Conservation (phyloP, 768 basidiomycete genomes). For the Obba rivulosa region DNA sequence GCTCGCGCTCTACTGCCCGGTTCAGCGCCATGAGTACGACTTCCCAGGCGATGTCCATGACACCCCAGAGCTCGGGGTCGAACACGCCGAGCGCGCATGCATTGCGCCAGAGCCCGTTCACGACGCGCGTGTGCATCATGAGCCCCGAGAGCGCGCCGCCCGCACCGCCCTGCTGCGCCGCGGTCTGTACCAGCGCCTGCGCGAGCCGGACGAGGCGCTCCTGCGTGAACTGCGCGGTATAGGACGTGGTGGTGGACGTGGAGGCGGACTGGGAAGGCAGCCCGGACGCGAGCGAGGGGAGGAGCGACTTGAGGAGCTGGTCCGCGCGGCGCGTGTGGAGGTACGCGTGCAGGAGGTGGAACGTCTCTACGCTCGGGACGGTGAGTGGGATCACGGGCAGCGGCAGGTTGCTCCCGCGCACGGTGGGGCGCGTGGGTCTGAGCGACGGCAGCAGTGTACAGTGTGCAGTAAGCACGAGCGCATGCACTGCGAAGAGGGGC, state of each 20-base stretch:
- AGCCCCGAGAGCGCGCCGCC: slow-evolving; percentile 26
- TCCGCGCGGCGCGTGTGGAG: slow-evolving; percentile 58
- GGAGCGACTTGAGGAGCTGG: slow-evolving; percentile 45
- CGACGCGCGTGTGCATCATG: slow-evolving; percentile 28
- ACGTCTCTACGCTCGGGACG: slow-evolving; percentile 59
- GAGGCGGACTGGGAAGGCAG: slow-evolving; percentile 15
- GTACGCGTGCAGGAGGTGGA: slow-evolving; percentile 54
- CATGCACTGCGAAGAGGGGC: slow-evolving; percentile 62
- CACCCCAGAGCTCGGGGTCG: slow-evolving; percentile 41
- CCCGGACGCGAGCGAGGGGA: slow-evolving; percentile 25
- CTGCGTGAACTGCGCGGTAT: slow-evolving; percentile 21
- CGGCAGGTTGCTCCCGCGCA: slow-evolving; percentile 26
- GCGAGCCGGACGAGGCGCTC: slow-evolving; percentile 20
- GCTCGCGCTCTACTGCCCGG: slow-evolving; percentile 15
- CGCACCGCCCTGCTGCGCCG: slow-evolving; percentile 17
- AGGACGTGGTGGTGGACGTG: slow-evolving; percentile 8
- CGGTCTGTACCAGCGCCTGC: slow-evolving; percentile 19
- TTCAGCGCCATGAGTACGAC: slow-evolving; percentile 38
- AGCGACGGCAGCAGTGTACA: slow-evolving; percentile 61
- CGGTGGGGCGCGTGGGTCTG: slow-evolving; percentile 29
- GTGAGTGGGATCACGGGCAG: slow-evolving; percentile 59
- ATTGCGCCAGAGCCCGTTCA: slow-evolving; percentile 50
- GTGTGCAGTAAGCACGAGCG: slow-evolving; percentile 61
- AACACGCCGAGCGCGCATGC: slow-evolving; percentile 44
- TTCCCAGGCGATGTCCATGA: slow-evolving; percentile 47